phyloP scores from a whole-genome alignment of 176 grass and related monocot species.

The Avena eriantha region DNA sequence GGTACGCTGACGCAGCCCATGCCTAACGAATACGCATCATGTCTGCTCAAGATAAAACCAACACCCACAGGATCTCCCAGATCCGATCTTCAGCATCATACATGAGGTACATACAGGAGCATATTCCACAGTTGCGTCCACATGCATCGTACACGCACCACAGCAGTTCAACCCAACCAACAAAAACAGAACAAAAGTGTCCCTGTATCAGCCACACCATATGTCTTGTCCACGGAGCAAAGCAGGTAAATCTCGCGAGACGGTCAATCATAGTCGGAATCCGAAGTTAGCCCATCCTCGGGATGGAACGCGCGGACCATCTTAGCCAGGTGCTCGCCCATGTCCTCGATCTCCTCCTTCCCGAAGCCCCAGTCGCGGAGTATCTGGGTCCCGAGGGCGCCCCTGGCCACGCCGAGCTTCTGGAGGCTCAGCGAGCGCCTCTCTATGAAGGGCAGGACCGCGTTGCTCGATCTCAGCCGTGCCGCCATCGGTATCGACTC shows the following conservation, averaged over 20 bases:
- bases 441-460: conserved; percentile 71
- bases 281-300: conserved; percentile 48
- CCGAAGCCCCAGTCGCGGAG: conserved; percentile 81
- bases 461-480: conserved; percentile 71
- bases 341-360: conserved; percentile 83
- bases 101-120: background rate
- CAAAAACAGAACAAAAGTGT: background rate
- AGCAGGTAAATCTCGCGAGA: background rate
- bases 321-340: conserved; percentile 72
- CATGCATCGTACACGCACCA: background rate
- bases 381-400: conserved; percentile 54
- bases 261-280: conserved; percentile 57
- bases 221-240: background rate
- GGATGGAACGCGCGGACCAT: conserved; percentile 59
- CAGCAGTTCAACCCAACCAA: background rate
- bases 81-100: conserved; percentile 9
- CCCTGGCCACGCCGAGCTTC: conserved; percentile 59
- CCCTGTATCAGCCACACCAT: background rate
- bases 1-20: background rate
- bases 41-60: background rate
- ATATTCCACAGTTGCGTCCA: background rate
- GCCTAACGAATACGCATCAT: background rate
- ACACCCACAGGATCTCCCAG: background rate
- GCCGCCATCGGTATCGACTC: conserved; percentile 71
- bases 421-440: conserved; percentile 62